A percentile compares a stretch with the other conserved stretches of the same genome.
Conservation (phyloP, 164 flowering plant species). For the Vitis vinifera region DNA sequence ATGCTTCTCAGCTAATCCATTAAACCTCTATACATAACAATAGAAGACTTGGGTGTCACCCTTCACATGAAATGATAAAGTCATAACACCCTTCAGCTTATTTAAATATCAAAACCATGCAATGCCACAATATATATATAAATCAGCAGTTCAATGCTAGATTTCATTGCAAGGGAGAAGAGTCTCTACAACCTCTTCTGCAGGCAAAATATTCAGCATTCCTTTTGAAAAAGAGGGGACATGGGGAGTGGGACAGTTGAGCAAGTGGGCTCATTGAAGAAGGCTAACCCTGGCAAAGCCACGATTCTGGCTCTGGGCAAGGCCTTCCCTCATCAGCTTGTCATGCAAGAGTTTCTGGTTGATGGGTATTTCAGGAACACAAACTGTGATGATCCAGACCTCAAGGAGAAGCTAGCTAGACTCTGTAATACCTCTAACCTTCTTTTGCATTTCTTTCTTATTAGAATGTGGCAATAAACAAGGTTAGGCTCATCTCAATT, state of each 20-base stretch:
- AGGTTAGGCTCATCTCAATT: too few relatives aligned
- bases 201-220: not conserved
- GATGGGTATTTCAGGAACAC: conserved; percentile 94
- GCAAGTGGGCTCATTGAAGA: conserved; percentile 22
- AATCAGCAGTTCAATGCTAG: not conserved
- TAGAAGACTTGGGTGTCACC: not conserved
- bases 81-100: not conserved
- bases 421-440: conserved; percentile 50
- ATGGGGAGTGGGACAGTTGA: conserved; percentile 35
- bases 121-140: conserved; percentile 10
- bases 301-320: conserved; percentile 86
- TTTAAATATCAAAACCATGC: not conserved
- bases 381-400: conserved; percentile 85
- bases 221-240: not conserved
- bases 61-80: not conserved
- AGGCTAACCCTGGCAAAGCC: conserved; percentile 63
- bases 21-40: not conserved
- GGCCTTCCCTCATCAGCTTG: conserved; percentile 94
- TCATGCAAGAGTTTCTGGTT: conserved; percentile 90
- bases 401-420: conserved; percentile 82
- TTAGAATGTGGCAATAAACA: too few relatives aligned
- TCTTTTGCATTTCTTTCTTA: not conserved
- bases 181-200: not conserved
- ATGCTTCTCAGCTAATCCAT: conserved; percentile 29
- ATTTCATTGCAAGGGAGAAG: conserved; percentile 5